phyloP scores from a whole-genome alignment of 2,329 filamentous ascomycete species.

The Cytospora piceae region DNA sequence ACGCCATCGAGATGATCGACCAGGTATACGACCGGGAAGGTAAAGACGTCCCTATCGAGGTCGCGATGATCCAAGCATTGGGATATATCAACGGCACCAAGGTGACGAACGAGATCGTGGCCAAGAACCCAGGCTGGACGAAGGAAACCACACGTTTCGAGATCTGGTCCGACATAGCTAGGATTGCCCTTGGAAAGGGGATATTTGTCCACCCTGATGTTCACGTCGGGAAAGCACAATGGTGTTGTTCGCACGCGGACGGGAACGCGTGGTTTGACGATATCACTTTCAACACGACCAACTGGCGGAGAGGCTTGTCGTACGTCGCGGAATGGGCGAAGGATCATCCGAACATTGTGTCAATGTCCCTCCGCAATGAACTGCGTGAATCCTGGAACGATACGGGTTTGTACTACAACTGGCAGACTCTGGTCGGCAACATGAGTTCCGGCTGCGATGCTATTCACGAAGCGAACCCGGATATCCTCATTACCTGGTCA shows the following conservation, averaged over 20 bases:
- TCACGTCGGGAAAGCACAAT: conserved; percentile 46
- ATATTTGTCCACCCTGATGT: conserved; percentile 47
- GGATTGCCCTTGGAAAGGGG: conserved; percentile 37
- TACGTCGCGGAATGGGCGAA: conserved; percentile 53
- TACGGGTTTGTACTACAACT: conserved; percentile 47
- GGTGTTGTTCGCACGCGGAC: conserved; percentile 53
- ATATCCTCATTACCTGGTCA: conserved; percentile 52
- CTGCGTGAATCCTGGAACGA: conserved; percentile 43
- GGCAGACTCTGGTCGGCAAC: conserved; percentile 50
- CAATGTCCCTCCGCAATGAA: conserved; percentile 48
- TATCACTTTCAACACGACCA: conserved; percentile 53
- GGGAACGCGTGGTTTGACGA: conserved; percentile 61
- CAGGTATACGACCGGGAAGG: conserved; percentile 46
- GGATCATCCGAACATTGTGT: conserved; percentile 45
- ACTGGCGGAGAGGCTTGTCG: conserved; percentile 58
- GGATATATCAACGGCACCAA: conserved; percentile 53
- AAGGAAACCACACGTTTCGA: conserved; percentile 51
- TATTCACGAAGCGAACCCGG: conserved; percentile 49
- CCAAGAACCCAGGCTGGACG: conserved; percentile 54
- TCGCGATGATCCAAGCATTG: conserved; percentile 45
- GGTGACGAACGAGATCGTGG: conserved; percentile 50
- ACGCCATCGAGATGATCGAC: conserved; percentile 61
- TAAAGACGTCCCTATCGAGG: conserved; percentile 44
- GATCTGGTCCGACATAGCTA: conserved; percentile 45
- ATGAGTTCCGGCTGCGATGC: conserved; percentile 47